These are phyloP conservation scores for Puya raimondii DNA, from an alignment of 176 grass and related monocot species.

Conservation along the genomic window DNA sequence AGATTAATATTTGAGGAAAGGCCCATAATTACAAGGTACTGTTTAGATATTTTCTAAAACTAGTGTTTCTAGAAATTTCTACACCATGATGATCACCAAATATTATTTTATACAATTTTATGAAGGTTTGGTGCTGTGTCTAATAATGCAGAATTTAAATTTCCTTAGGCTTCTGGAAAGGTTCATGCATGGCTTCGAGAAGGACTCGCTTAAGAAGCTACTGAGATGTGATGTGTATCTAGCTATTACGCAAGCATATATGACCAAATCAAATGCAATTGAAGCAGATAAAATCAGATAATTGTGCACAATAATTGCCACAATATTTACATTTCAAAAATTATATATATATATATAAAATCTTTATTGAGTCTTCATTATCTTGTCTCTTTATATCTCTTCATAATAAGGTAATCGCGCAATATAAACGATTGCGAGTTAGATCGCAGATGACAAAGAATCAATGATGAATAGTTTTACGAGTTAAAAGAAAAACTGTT, in stretches of 20 bases:
- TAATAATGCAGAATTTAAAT: neutral
- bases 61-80: neutral
- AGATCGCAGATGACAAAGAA: too few species aligned
- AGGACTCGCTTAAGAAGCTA: neutral
- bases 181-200: neutral
- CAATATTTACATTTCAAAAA: too few species aligned
- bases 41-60: too few species aligned
- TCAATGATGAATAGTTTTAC: too few species aligned
- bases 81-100: neutral
- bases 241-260: neutral
- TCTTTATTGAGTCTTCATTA: too few species aligned
- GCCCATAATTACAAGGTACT: too few species aligned
- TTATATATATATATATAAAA: too few species aligned
- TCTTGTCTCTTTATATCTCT: too few species aligned
- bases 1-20: too few species aligned
- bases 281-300: neutral
- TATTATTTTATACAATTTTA: neutral
- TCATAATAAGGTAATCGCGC: too few species aligned
- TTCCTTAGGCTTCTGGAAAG: neutral
- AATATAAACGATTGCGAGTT: too few species aligned
- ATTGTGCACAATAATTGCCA: neutral
- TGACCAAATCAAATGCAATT: neutral
- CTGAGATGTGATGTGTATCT: neutral
- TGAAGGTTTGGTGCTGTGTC: neutral
- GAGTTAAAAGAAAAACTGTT: too few species aligned